Evolutionary conservation across 2,329 filamentous ascomycete species (phyloP).

Genomic region (Fusarium bactridioides): DNA sequence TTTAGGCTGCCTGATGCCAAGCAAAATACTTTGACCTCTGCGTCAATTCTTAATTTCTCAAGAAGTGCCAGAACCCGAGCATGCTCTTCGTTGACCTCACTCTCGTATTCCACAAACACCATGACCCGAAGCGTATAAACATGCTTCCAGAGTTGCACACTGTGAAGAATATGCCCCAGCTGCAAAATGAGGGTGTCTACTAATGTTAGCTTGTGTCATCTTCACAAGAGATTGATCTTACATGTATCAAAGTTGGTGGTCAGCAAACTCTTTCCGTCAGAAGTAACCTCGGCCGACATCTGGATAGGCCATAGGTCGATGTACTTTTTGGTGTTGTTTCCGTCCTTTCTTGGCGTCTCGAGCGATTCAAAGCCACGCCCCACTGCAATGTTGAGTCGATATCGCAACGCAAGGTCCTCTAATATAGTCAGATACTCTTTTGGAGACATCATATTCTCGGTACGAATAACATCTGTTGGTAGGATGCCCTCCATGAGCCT

Average conservation of each 20-base stretch:
- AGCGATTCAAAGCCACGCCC: conserved; percentile 82
- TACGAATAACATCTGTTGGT: conserved; percentile 74
- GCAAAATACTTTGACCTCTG: conserved; percentile 82
- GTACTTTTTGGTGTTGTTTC: conserved; percentile 72
- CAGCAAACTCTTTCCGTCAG: conserved; percentile 71
- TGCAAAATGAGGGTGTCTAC: conserved; percentile 81
- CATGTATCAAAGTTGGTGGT: conserved; percentile 94
- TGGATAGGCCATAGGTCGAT: conserved; percentile 94
- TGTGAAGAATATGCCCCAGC: conserved; percentile 83
- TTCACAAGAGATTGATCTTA: conserved; percentile 49
- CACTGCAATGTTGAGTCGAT: conserved; percentile 85
- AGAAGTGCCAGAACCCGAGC: conserved; percentile 76
- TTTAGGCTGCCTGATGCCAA: conserved; percentile 76
- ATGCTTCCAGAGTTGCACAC: conserved; percentile 81
- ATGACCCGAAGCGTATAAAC: conserved; percentile 77
- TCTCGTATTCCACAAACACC: conserved; percentile 90
- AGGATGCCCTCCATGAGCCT: conserved; percentile 65
- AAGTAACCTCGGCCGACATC: conserved; percentile 84
- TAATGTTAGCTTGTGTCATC: conserved; percentile 6
- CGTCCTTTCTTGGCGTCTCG: conserved; percentile 71
- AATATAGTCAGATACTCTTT: conserved; percentile 83
- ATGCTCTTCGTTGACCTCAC: conserved; percentile 80
- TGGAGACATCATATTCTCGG: conserved; percentile 72
- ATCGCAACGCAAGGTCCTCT: conserved; percentile 79
- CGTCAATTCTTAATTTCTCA: conserved; percentile 83